Base-by-base conservation (phyloP, 1,284 basidiomycete species). In the Leccinum variabile region DNA sequence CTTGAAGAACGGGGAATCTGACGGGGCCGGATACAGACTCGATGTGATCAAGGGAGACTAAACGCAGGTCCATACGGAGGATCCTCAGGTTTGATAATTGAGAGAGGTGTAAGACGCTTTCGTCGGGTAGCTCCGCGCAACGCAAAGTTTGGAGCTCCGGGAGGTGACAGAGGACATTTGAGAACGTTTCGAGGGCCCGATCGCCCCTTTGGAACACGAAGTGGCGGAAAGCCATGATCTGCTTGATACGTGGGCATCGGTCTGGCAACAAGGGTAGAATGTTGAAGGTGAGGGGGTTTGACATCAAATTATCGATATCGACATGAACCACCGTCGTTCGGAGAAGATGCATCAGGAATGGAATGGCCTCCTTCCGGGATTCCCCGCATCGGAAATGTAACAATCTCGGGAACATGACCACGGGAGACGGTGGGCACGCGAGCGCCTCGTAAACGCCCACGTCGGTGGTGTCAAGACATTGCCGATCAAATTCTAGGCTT, bases 291-390 rank as follows among this genome's bases (percentile, higher is more conserved):
- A 71, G 64, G 33, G 69, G 41, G 25, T 74, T 74, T 3, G 67
- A 59, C 69, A 69, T 70, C 59, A 71, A 54, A 55, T 72, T 74
- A 61, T 74, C 69, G 33, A 74, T 72, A 62, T 74, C 69, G n/a
- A 72, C 70, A 1, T 66, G 65, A 44, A 71, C 64, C 41, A 71
- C 63, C 0, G 72, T 65, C 5, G 70, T 64, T 44, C 60, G 72
- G 46, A 71, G 69, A 37, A 71, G 70, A 52, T 71, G 63, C 16
- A 46, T 37, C 54, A 70, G 50, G 55, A 70, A 70, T 1, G 59
- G 63, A 39, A 72, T 62, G 3, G 72, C 71, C 16, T 71, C 70
- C 1, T 4, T n/a, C 1, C 69, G 59, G 53, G 61, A 63, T n/a
- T 70, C 71, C 1, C 69, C 67, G 1, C 72, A 73, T n/a, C 71